Conservation (phyloP, 768 basidiomycete genomes). For the Tubosaeta brunneosetosa region DNA sequence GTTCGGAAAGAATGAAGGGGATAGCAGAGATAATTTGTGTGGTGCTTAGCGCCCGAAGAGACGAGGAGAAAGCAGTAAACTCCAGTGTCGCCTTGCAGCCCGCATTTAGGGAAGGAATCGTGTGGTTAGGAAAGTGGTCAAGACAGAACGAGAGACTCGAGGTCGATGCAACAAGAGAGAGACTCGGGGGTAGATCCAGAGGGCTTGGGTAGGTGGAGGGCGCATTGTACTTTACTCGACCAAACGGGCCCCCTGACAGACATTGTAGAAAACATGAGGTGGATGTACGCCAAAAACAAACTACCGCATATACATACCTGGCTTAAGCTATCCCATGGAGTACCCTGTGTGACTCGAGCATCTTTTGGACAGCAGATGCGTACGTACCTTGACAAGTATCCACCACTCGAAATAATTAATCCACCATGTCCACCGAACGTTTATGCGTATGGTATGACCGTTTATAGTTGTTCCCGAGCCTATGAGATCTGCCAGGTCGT, state of each 20-base stretch:
- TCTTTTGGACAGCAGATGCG: not conserved
- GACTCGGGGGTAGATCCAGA: conserved; percentile 10
- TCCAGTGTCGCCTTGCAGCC: conserved; percentile 27
- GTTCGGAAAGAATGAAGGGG: conserved; percentile 38
- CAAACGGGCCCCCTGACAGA: not conserved
- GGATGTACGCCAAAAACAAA: not conserved
- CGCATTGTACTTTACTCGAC: not conserved
- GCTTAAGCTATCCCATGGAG: conserved; percentile 6
- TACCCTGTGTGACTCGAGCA: not conserved
- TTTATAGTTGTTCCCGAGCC: conserved; percentile 30
- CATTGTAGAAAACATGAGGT: not conserved
- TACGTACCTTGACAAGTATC: conserved; percentile 20
- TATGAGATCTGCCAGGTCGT: conserved; percentile 38
- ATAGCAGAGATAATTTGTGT: conserved; percentile 40
- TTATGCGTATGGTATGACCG: conserved; percentile 36
- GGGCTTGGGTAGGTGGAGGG: not conserved
- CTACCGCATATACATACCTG: conserved; percentile 22
- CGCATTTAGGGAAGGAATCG: conserved; percentile 9
- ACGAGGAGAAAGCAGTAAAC: conserved; percentile 37
- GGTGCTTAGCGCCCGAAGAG: conserved; percentile 31
- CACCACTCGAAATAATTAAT: conserved; percentile 35
- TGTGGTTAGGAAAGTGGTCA: conserved; percentile 11
- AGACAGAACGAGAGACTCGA: conserved; percentile 20
- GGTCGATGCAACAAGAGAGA: conserved; percentile 4
- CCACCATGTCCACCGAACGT: conserved; percentile 32